Conservation (phyloP, 179 eudicot species). For the Silene noctiflora region DNA sequence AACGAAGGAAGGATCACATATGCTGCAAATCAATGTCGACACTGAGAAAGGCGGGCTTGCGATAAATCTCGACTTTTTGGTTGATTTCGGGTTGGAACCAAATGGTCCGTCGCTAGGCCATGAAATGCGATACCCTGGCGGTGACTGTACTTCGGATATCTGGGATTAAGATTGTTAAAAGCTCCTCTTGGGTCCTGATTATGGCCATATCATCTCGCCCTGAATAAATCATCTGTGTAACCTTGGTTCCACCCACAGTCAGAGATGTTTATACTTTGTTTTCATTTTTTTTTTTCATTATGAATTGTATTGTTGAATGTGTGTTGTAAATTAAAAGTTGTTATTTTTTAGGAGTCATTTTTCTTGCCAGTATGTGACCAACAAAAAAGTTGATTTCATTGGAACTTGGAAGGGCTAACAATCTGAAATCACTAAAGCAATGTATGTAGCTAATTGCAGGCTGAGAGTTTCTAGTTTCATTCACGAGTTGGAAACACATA, state of each 20-base stretch:
- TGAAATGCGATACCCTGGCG: constrained; percentile 98
- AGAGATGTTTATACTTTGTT: background rate
- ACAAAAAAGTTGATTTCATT: no score
- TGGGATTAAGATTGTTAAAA: constrained; percentile 50
- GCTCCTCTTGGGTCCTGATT: background rate
- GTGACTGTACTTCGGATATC: constrained; percentile 98
- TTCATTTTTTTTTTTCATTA: no score
- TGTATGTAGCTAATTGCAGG: no score
- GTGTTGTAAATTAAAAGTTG: no score
- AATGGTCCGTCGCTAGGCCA: constrained; percentile 92
- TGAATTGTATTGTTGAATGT: no score
- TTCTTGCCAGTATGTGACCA: no score
- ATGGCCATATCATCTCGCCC: background rate
- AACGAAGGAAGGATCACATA: constrained; percentile 75
- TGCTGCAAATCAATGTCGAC: constrained; percentile 82
- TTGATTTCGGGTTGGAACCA: constrained; percentile 88
- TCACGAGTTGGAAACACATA: no score
- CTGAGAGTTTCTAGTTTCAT: no score
- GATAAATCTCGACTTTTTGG: constrained; percentile 73
- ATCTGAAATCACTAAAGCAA: no score
- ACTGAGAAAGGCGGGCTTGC: constrained; percentile 82
- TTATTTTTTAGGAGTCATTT: no score
- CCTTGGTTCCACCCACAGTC: background rate
- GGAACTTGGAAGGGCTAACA: no score
- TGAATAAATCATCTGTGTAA: constrained; percentile 3